Evolutionary conservation across 1,139 yeast genomes (phyloP), one percentile per base, ranked within the genome.

Genomic region (Saccharomyces hybrid): DNA sequence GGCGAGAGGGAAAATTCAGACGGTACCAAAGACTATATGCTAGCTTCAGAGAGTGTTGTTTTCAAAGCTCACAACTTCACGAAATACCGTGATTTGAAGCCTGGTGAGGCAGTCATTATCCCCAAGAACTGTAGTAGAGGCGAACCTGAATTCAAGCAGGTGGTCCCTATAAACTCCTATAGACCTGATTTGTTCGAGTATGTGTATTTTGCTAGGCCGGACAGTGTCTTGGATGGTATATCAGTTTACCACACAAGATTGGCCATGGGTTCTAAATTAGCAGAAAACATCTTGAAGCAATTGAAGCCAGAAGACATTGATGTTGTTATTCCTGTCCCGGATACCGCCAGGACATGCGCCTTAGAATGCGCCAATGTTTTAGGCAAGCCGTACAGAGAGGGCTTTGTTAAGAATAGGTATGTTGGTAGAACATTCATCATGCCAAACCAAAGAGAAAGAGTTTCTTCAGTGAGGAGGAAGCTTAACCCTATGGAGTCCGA

Each of bases 161-260:
- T 91, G 53, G 93, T 85, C 14, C 84, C 87, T 57, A 81, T 85
- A 57, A 77, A 79, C 67, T 72, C 84, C 1, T 91, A 90, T 72
- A 84, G 97, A 8, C 99, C 99, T 2, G 99, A 95, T 74, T 84
- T 93, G 62, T 93, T 93, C 66, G 99, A 93, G 74, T 95, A 90
- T 69, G 99, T 93, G 50, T 93, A 93, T 74, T 93, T 93, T 75
- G 98, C 99, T 31, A 83, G 99, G 70, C 97, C 98, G 0, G 99
- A 93, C 71, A 86, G 96, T 48, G 96, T 93, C 46, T 75, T 91
- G 65, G 99, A 93, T 71, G 99, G 99, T 23, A 86, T 91, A 52
- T 87, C 96, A 14, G 98, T 93, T 29, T 95, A 93, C 74, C 84
- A 93, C 65, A 84, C 96, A 34, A 84, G 99, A 70, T 79, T 93